These are phyloP conservation scores for Gossypium lobatum DNA, from an alignment of 441 rosid genomes.

Conservation along the genomic window DNA sequence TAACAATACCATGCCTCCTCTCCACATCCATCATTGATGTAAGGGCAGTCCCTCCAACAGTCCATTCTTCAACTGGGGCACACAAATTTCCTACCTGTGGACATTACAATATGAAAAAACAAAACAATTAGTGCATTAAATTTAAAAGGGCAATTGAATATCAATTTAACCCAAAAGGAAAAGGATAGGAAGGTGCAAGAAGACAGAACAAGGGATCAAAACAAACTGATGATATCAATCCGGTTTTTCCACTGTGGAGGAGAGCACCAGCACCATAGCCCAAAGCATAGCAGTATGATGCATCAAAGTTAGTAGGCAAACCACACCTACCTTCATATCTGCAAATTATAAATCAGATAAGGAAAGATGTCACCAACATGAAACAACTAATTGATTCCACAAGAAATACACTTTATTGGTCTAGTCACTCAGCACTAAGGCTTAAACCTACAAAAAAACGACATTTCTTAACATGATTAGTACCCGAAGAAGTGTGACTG, in stretches of 20 bases:
- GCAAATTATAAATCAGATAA: constrained; percentile 16
- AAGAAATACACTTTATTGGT: not conserved
- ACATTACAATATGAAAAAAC: not conserved
- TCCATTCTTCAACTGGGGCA: constrained; percentile 89
- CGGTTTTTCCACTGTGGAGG: constrained; percentile 80
- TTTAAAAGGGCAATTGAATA: constrained; percentile 6
- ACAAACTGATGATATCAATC: constrained; percentile 86
- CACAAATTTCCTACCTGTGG: constrained; percentile 79
- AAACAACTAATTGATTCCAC: not conserved
- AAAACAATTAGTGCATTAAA: not conserved
- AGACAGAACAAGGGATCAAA: not conserved
- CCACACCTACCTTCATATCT: constrained; percentile 99
- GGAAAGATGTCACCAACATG: not conserved
- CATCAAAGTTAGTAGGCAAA: constrained; percentile 91
- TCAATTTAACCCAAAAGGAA: not conserved
- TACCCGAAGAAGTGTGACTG: constrained; percentile 99
- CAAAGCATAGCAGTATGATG: constrained; percentile 89
- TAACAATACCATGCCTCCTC: constrained; percentile 85
- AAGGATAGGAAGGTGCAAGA: not conserved
- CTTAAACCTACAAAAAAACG: not conserved
- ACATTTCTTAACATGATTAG: not conserved
- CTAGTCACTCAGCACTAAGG: not conserved
- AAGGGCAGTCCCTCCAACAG: constrained; percentile 84
- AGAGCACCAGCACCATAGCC: constrained; percentile 90
- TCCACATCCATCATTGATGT: constrained; percentile 98